Base-by-base conservation (phyloP, 2,329 filamentous ascomycete genomes). In the Phoma sp. region DNA sequence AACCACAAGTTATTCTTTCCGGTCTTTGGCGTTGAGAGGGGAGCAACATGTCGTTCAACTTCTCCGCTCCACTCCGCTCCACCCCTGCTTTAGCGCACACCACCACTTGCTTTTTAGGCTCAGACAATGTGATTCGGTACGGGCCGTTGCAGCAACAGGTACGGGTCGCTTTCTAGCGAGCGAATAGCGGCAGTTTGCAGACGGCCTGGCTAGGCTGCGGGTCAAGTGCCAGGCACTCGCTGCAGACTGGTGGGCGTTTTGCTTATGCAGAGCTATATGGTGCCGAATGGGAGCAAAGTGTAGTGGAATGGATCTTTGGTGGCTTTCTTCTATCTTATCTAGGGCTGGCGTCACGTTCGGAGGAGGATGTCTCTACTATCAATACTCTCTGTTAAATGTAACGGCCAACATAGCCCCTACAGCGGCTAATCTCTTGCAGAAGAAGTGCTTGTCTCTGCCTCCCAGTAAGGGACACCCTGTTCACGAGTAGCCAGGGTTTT, bases 101-200 rank as follows among this genome's bases (percentile, higher is more conserved):
- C 63, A 53, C 61, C 57, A 57, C 38, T 70, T 70, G 62, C 58
- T 67, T 70, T 68, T 69, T 68, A 51, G 53, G 38, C 44, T 21
- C 22, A 57, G 33, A 43, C 15, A 46, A 58, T 60, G 61, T 69
- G 63, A 66, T 59, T 61, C 72, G 70, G 70, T 64, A 60, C 71
- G 71, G 70, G 63, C 72, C 71, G 72, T 62, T 71, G 68, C 71
- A 68, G 61, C 60, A 49, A 55, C 50, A 58, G 56, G 66, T 68
- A 68, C 65, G 65, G 66, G 66, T 56, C 35, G 27, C 51, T 52
- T 45, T 52, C 57, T 65, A 63, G 61, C 68, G 65, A 67, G 59
- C 70, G 69, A 73, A 72, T 71, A 47, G 64, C 63, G 53, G 55
- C 56, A 43, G 59, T 50, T 48, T 31, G 36, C 22, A 35, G 29